phyloP scores from a whole-genome alignment of 371 early-diverging fungal species.

The Nematocida sp. region DNA sequence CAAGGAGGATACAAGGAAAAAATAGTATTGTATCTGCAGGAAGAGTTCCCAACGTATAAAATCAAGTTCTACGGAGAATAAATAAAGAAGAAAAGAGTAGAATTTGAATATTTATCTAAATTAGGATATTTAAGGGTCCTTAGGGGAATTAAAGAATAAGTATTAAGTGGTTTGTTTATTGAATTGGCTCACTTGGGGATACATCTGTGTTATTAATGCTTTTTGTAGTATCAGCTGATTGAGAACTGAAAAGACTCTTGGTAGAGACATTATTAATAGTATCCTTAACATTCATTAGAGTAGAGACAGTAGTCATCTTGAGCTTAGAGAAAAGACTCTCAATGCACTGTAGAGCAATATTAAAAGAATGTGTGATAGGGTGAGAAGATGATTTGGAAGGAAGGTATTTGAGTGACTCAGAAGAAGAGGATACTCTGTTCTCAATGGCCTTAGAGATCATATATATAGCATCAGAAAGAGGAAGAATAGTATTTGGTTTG shows the following conservation, averaged over 20 bases:
- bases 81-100: too few relatives aligned
- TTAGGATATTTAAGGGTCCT: background rate
- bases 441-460: background rate
- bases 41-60: conserved; percentile 24
- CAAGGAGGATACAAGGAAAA: conserved; percentile 84
- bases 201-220: too few relatives aligned
- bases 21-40: conserved; percentile 62
- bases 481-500: background rate
- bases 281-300: background rate
- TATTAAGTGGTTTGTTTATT: too few relatives aligned
- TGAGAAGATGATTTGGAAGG: background rate
- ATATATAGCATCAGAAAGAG: background rate
- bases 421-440: background rate
- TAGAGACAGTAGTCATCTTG: background rate
- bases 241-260: background rate
- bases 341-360: background rate
- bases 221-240: too few relatives aligned
- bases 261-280: background rate
- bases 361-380: background rate
- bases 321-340: background rate
- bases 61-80: conserved; percentile 33
- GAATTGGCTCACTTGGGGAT: too few relatives aligned
- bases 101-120: too few relatives aligned
- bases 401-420: background rate
- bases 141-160: too few relatives aligned